Base-by-base conservation (phyloP, 805 yeast species). In the Lipomyces chichibuensis region DNA sequence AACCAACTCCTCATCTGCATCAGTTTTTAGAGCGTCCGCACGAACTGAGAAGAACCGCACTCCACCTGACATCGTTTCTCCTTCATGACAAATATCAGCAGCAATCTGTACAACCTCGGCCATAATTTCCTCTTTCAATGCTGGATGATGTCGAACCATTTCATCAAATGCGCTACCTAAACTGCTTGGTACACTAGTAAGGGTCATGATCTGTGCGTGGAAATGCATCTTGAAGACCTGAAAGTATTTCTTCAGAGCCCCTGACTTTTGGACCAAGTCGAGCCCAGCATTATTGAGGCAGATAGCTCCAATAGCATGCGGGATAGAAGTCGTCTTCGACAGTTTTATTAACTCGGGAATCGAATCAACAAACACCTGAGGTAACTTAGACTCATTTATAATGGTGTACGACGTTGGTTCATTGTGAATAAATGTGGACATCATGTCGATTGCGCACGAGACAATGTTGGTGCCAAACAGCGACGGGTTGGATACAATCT, bases 341-440 rank as follows among this genome's bases (percentile, higher is more conserved):
- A 63, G 59, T n/a, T 85, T 80, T 65, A 91, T 79, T 27, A 89
- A 83, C 0, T 75, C 74, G 14, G 82, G 82, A 74, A 89, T 88
- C 59, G 87, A 82, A 11, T 83, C 82, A 60, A 92, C 76, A 49
- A 92, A 82, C 1, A 85, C 80, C 58, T 88, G 89, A 49, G 93
- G 85, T 0, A 90, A 85, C 0, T 86, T 85, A 0, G 96, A 88
- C 75, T 93, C 98, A 53, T 85, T 87, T 71, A 93, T 81, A 54
- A 93, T 87, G 1, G 89, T 83, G 74, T 84, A 93, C 2, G 97
- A 91, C 0, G 97, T 92, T 8, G 98, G 97, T 73, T 94, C 98
- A 71, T 89, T 90, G 75, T 93, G 94, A 35, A 93, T 87, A 66
- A 92, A 90, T 13, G 84, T 84, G 53, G 88, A 84, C 25, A 92